Evolutionary conservation across 441 rosid species (phyloP), one percentile per base, ranked within the genome.

Genomic region (Adansonia rubrostipa): DNA sequence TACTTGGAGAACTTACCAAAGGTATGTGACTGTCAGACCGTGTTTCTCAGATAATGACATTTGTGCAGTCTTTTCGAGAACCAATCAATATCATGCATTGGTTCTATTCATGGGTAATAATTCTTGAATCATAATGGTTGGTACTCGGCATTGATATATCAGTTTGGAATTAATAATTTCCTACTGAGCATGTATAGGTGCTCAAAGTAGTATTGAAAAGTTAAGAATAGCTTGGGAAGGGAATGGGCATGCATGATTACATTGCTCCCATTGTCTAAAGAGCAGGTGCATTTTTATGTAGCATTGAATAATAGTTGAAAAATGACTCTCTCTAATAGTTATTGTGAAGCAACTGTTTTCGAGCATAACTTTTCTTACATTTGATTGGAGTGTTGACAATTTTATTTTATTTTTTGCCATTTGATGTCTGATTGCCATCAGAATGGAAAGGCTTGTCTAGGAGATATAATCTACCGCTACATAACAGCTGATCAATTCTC

Each of bases 361-460:
- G 2, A 58, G 61, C 22, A 61, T 44, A 48, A 7, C 8, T 9
- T 24, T 33, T 61, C 58, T 45, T 5, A 14, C 54, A 6, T 40
- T 45, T 79, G 67, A 19, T 51, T 24, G 22, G 17, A 54, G 15
- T 33, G 48, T 63, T 71, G 69, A 69, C 75, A 58, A 40, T 33
- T 53, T 72, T 28, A 28, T 28, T 28, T 28, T 28, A 28, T 74
- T 48, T 62, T 20, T 53, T 65, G 62, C 33, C 33, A 56, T 64
- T 51, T 83, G 33, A 15, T 64, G 79, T 45, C 73, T 19, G 70
- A 76, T 69, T 74, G 71, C 63, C 33, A 71, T 68, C 86, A 96
- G 99, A 93, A 88, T 69, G 98, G 98, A 80, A 96, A 88, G 82
- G 88, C 92, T 63, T 96, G 98, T 80, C 88, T 96, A 54, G 99